Base-by-base conservation (phyloP, 2,329 filamentous ascomycete genomes). In the Cercospora beticola region DNA sequence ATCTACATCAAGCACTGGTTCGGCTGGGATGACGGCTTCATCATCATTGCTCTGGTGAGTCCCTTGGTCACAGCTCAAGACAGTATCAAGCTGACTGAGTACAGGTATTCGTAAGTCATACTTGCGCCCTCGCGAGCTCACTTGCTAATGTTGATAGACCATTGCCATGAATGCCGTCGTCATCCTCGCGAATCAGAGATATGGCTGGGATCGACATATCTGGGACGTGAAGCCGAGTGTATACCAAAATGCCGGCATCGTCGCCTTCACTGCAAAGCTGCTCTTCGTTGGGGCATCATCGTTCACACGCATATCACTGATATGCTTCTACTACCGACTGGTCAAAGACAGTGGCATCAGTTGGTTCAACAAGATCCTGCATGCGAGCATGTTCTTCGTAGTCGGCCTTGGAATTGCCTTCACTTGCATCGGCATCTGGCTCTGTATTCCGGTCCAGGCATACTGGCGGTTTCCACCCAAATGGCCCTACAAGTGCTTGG, bases 321-420 rank as follows among this genome's bases (percentile, higher is more conserved):
- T 83, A 36, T 80, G 76, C 71, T 83, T 84, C 72, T 84, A 83
- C 70, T 83, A 83, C 63, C 79, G 83, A 12, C 74, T 84, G 9
- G 76, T 83, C 7, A 68, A 77, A 9, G 81, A 83, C 68, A 79
- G 78, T n/a, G 78, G 77, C 1, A 78, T 77, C 60, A 72, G 62
- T 1, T 78, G 78, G 75, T 83, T 82, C 73, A 76, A 70, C 14
- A 80, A 78, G 76, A 71, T 79, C 2, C 73, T 84, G 3, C 81
- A 83, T 60, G 72, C 71, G 6, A 80, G 79, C 30, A 74, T 82
- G 26, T 73, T 69, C 10, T 81, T 81, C 69, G 79, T 78, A 1
- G 43, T 82, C 5, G 75, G 71, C 1, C 77, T 82, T 5, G 77
- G 81, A 12, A 70, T 83, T n/a, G 72, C 76, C 1, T 81, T 82